Evolutionary conservation across 83 land plant species (phyloP).

Genomic region (Isoetes engelmannii): DNA sequence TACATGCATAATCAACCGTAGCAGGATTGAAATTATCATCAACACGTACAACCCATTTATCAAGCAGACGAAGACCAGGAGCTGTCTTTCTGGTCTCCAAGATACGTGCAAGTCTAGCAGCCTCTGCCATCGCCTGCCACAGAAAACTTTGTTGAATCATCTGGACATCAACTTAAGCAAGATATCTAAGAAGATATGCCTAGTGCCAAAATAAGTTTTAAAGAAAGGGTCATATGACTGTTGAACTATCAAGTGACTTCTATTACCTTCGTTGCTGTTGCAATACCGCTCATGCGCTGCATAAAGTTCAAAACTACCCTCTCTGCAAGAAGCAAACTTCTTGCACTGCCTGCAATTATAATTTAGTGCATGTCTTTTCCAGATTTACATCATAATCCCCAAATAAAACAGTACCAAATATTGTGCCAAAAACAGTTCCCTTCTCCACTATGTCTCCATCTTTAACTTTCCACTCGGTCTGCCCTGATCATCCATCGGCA

Average conservation of each 20-base stretch:
- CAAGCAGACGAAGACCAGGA: constrained; percentile 87
- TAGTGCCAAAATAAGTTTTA: no score
- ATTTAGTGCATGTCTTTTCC: background rate
- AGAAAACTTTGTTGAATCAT: background rate
- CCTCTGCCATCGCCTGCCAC: constrained; percentile 85
- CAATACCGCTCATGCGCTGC: constrained; percentile 99
- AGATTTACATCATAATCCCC: background rate
- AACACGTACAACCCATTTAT: constrained; percentile 87
- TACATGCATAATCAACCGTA: constrained; percentile 3
- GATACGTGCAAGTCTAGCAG: constrained; percentile 79
- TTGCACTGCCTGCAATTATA: constrained; percentile 56
- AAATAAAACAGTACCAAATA: constrained; percentile 40
- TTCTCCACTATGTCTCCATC: constrained; percentile 71
- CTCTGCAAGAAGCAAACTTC: constrained; percentile 81
- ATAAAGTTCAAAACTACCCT: constrained; percentile 90
- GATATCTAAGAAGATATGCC: no score
- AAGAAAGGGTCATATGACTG: no score
- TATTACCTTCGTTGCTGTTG: constrained; percentile 78
- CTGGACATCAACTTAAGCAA: no score
- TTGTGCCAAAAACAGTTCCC: constrained; percentile 78
- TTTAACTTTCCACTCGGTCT: constrained; percentile 76
- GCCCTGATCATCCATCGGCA: background rate
- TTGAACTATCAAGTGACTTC: background rate
- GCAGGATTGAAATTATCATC: constrained; percentile 12
- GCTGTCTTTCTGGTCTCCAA: constrained; percentile 98